Evolutionary conservation across 2,329 filamentous ascomycete genomes (phyloP), one percentile per base, ranked within the genome.

Genomic region (Diaporthe helianthi): DNA sequence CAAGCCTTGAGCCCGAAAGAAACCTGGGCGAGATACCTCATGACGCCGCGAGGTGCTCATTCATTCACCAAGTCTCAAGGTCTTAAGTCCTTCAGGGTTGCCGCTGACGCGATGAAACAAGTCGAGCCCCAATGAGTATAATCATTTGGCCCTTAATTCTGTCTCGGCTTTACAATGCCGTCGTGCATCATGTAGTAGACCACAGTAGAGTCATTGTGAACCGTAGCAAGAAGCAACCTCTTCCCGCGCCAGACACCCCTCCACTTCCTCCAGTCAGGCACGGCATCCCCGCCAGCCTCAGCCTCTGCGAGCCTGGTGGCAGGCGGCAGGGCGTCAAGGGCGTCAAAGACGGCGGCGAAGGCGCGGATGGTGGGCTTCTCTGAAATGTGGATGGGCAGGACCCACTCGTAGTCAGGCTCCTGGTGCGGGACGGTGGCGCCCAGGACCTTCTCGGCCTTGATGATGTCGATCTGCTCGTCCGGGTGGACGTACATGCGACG

Each of bases 141-240:
- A 15, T 17, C 6, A 38, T 1, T 9, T 36, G 65, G 44, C 3
- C 29, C 85, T 85, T 81, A 95, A 78, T 96, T 96, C 78, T 95
- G 93, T 69, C 93, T 85, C 29, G 93, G 93, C 82, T 95, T 96
- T 65, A 95, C 92, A 72, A 94, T 89, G n/a, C 92, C 93, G 78
- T 95, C 92, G 75, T 95, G 92, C 78, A 95, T 88, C 72, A 94
- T 86, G 77, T 96, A 96, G 80, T 95, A 96, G 49, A 93, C 91
- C 22, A 96, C 86, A 0, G 93, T 95, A 73, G 92, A 94, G 79
- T 96, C 93, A 74, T 92, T 89, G 76, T 93, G 90, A 58, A 93
- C 82, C 3, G 90, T 92, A 19, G 91, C 92, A 64, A 96, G 82
- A n/a, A 95, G 77, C 13, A 94, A 78, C 71, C 92, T 84, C 82